These are phyloP conservation scores for Galerina marginata DNA, from an alignment of 768 basidiomycete species.

Conservation along the genomic window DNA sequence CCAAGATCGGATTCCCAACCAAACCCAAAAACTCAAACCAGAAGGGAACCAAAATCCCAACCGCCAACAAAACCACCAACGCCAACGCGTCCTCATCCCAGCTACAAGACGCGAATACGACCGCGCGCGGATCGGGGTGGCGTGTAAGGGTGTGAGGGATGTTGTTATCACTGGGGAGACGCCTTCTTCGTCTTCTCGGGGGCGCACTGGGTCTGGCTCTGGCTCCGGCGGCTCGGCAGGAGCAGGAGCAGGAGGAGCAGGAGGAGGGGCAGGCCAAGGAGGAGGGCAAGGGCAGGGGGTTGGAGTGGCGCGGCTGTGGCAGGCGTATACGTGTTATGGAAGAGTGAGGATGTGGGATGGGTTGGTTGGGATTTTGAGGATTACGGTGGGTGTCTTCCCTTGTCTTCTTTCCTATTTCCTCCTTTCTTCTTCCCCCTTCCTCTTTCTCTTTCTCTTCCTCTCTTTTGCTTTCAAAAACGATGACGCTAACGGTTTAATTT, in stretches of 20 bases:
- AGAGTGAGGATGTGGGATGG: slow-evolving; percentile 66
- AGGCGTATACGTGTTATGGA: slow-evolving; percentile 61
- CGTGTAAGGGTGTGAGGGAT: slow-evolving; percentile 63
- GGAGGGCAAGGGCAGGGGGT: not conserved
- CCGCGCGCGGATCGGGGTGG: slow-evolving; percentile 25
- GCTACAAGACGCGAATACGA: slow-evolving; percentile 26
- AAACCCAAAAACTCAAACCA: not conserved
- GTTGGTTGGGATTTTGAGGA: slow-evolving; percentile 55
- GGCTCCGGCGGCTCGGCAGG: too few relatives aligned
- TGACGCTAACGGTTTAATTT: not conserved
- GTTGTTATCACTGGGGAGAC: slow-evolving; percentile 40
- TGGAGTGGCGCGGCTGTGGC: not conserved
- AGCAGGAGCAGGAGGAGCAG: too few relatives aligned
- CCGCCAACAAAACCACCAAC: not conserved
- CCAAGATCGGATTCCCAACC: not conserved
- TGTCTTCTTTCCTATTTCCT: slow-evolving; percentile 11
- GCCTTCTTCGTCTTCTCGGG: not conserved
- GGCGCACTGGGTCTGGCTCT: too few relatives aligned
- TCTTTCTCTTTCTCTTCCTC: slow-evolving; percentile 12
- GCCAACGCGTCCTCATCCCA: not conserved
- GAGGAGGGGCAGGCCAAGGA: too few relatives aligned
- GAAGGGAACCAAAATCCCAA: not conserved
- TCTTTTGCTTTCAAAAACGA: too few relatives aligned
- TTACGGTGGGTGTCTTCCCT: slow-evolving; percentile 33
- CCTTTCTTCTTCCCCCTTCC: slow-evolving; percentile 16